Evolutionary conservation across 2,329 filamentous ascomycete genomes (phyloP).

Genomic region (Diaporthe sp.): DNA sequence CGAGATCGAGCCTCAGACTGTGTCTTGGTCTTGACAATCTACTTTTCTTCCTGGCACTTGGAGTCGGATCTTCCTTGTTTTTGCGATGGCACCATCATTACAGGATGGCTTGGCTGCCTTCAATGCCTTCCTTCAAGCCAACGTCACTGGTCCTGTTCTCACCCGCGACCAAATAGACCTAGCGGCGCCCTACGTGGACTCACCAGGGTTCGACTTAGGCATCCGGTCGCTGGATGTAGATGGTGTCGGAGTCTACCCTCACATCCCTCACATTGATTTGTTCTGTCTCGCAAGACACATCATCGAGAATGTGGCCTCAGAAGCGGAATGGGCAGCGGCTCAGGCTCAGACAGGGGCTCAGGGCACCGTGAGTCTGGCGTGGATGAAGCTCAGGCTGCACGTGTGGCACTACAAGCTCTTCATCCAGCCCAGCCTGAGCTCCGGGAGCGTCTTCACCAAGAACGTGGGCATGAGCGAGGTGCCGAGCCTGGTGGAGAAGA

Average conservation of each 20-base stretch:
- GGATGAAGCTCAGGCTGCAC: slow-evolving; percentile 78
- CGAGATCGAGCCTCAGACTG: not conserved
- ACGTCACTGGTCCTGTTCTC: slow-evolving; percentile 89
- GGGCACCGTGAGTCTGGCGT: slow-evolving; percentile 57
- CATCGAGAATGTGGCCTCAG: slow-evolving; percentile 49
- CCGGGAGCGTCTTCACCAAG: slow-evolving; percentile 67
- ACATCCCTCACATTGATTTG: slow-evolving; percentile 87
- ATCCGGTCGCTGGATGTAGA: slow-evolving; percentile 81
- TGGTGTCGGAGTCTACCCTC: slow-evolving; percentile 86
- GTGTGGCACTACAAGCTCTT: slow-evolving; percentile 76
- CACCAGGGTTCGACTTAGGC: slow-evolving; percentile 67
- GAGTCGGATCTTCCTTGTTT: not conserved
- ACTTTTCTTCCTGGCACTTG: not conserved
- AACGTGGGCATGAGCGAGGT: slow-evolving; percentile 71
- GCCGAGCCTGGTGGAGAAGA: slow-evolving; percentile 64
- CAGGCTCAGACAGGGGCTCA: not conserved
- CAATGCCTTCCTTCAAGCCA: slow-evolving; percentile 85
- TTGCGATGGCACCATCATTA: slow-evolving; percentile 34
- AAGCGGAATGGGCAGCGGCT: slow-evolving; percentile 50
- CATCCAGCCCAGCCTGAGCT: slow-evolving; percentile 67
- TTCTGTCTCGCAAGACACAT: slow-evolving; percentile 78
- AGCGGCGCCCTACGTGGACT: slow-evolving; percentile 30
- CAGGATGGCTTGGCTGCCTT: slow-evolving; percentile 76
- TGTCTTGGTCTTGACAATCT: slow-evolving; percentile 12
- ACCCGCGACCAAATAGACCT: slow-evolving; percentile 43